These are phyloP conservation scores for Quercus tomentella DNA, from an alignment of 331 rosid genomes.

Conservation along the genomic window DNA sequence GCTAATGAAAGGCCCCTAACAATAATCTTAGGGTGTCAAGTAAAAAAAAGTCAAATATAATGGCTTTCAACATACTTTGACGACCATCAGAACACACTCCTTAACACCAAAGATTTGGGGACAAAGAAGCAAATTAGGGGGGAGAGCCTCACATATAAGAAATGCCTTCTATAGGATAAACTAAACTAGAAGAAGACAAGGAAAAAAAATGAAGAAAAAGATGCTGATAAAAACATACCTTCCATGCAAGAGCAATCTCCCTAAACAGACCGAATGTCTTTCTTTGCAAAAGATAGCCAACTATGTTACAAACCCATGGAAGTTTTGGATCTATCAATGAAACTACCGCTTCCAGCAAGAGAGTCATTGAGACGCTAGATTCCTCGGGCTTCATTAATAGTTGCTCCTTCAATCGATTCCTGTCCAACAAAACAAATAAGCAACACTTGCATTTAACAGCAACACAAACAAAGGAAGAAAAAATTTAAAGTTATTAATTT, in stretches of 20 bases:
- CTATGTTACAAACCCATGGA: slow-evolving; percentile 85
- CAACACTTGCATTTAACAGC: slow-evolving; percentile 12
- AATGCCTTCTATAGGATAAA: background rate
- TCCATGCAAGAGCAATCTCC: slow-evolving; percentile 66
- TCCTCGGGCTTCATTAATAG: slow-evolving; percentile 54
- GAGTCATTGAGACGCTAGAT: slow-evolving; percentile 38
- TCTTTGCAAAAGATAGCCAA: slow-evolving; percentile 65
- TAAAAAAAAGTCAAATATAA: background rate
- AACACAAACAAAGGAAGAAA: background rate
- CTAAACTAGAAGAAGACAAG: background rate
- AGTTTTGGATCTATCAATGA: slow-evolving; percentile 62
- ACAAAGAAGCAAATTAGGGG: background rate
- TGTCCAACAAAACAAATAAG: slow-evolving; percentile 39
- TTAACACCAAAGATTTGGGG: background rate
- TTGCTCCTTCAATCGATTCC: slow-evolving; percentile 64
- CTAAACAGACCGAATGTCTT: slow-evolving; percentile 59
- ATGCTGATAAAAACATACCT: slow-evolving; percentile 42
- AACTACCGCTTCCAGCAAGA: slow-evolving; percentile 64
- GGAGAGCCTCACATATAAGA: background rate
- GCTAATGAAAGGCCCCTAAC: background rate
- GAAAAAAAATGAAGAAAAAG: background rate
- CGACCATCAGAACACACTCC: background rate
- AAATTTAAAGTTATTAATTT: background rate
- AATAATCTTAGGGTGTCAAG: background rate
- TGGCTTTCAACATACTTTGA: background rate